Conservation (phyloP, 2,329 filamentous ascomycete species). For the Botrytis fragariae region DNA sequence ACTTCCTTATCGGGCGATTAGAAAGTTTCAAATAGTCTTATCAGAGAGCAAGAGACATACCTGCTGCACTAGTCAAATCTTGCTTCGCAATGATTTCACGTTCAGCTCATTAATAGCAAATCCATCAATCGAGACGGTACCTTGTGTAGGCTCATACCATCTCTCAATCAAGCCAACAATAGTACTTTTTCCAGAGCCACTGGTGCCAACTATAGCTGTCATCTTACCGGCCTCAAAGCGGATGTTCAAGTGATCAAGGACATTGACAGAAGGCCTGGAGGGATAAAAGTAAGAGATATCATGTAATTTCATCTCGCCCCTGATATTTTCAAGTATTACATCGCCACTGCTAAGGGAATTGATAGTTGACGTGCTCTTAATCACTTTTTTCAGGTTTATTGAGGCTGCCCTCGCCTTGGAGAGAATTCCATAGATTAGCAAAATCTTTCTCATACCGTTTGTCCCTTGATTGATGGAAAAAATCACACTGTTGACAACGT, state of each 20-base stretch:
- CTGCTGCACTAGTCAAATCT: slow-evolving; percentile 40
- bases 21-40: slow-evolving; percentile 43
- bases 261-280: slow-evolving; percentile 30
- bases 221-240: slow-evolving; percentile 43
- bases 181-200: slow-evolving; percentile 42
- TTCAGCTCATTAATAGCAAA: slow-evolving; percentile 33
- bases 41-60: slow-evolving; percentile 47
- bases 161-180: slow-evolving; percentile 42
- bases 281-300: slow-evolving; percentile 32
- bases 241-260: slow-evolving; percentile 41
- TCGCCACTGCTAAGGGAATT: background rate
- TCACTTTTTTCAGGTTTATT: background rate
- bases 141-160: slow-evolving; percentile 42
- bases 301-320: slow-evolving; percentile 35
- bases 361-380: background rate
- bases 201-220: slow-evolving; percentile 43
- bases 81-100: slow-evolving; percentile 28
- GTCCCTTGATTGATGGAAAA: slow-evolving; percentile 9
- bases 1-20: slow-evolving; percentile 73
- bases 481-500: background rate
- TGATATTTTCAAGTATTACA: slow-evolving; percentile 50
- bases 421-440: background rate
- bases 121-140: slow-evolving; percentile 37
- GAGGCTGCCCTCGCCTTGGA: slow-evolving; percentile 12
- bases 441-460: slow-evolving; percentile 10